phyloP scores from a whole-genome alignment of 2,329 filamentous ascomycete species.

The Periconia sp. region DNA sequence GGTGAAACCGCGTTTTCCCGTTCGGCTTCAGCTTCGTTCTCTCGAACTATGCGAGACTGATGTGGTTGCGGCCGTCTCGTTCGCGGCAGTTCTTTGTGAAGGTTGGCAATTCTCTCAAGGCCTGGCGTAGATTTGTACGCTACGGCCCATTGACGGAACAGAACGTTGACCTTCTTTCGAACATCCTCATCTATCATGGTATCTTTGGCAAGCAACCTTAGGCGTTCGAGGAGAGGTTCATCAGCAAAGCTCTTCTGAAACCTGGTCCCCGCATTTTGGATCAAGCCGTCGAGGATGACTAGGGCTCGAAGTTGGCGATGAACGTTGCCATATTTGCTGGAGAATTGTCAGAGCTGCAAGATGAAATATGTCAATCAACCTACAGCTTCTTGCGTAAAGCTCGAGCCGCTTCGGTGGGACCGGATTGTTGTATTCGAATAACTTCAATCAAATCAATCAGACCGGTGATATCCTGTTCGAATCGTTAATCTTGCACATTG shows the following conservation, averaged over 20 bases:
- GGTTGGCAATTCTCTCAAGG: constrained; percentile 73
- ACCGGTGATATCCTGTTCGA: constrained; percentile 66
- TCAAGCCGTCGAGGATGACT: constrained; percentile 85
- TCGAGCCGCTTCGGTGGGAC: constrained; percentile 84
- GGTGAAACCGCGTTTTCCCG: constrained; percentile 51
- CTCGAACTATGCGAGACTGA: constrained; percentile 78
- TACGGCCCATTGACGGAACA: constrained; percentile 84
- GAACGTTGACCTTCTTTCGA: constrained; percentile 80
- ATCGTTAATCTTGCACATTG: background rate
- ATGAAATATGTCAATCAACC: constrained; percentile 29
- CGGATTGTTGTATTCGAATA: constrained; percentile 83
- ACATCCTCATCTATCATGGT: constrained; percentile 82
- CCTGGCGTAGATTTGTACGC: constrained; percentile 81
- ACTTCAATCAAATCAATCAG: constrained; percentile 94
- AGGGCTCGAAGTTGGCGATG: constrained; percentile 90
- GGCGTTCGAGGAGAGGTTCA: constrained; percentile 85
- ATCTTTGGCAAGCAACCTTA: constrained; percentile 85
- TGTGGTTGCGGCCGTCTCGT: constrained; percentile 65
- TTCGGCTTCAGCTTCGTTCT: constrained; percentile 74
- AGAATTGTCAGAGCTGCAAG: constrained; percentile 14
- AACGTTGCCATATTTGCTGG: constrained; percentile 87
- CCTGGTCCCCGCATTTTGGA: constrained; percentile 86
- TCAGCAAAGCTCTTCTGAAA: constrained; percentile 89
- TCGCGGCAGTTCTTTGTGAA: constrained; percentile 72
- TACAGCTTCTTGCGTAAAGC: constrained; percentile 93